Evolutionary conservation across 345 rosid genomes (phyloP), one percentile per base, ranked within the genome.

Genomic region (Psidium guajava): DNA sequence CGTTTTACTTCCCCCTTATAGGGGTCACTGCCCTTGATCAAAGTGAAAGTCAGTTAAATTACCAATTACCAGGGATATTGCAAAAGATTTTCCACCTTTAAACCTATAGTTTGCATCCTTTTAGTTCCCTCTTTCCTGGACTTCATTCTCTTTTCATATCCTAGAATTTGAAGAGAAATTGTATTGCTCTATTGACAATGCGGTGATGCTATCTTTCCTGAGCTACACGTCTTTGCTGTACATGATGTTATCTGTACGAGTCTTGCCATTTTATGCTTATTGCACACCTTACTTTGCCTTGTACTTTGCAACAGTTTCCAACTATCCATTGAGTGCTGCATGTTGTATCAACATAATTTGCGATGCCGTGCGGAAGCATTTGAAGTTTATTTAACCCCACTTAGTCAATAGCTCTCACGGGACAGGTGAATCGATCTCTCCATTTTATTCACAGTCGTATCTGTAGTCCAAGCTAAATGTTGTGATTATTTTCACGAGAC

Each of bases 251-350:
- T 36, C 80, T 36, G 2, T 69, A 9, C 25, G 3, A 36, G 25
- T 69, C 47, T 32, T 83, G 50, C 84, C 20, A 9, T 55, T 40
- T 55, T 12, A 21, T 24, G 21, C 32, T 7, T 21, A 42, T 25
- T 42, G 22, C 11, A 21, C 15, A 44, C 61, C 80, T 69, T 36
- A 8, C 83, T 81, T 69, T 54, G 8, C 50, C 14, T 82, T 25
- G 32, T 52, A 20, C 40, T 32, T 42, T 54, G 85, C 84, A 88
- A 83, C 95, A 95, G 99, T 96, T 91, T 96, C 98, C 61, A 96
- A 92, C 52, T 96, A 95, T 88, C 98, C 98, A 11, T 83, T 95
- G 83, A 94, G 97, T 83, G 98, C 98, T 81, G 99, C 98, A 4
- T 93, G 94, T 86, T 95, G 98, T 85, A 94, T 96, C 87, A 86